Evolutionary conservation across 257 asterid species (phyloP).

Genomic region (Rauvolfia tetraphylla): DNA sequence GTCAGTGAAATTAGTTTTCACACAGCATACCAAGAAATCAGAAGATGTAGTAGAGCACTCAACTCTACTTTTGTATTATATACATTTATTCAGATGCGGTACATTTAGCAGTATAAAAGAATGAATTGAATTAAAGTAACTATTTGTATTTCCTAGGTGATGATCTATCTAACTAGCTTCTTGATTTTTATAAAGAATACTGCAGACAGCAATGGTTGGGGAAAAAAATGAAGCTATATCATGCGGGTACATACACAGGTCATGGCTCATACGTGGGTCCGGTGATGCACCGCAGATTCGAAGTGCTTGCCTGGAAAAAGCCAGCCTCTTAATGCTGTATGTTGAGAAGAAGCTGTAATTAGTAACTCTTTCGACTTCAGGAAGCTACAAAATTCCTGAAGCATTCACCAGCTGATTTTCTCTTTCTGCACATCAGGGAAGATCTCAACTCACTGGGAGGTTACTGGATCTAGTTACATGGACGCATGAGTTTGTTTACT

Average conservation of each 20-base stretch:
- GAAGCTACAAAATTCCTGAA: not conserved
- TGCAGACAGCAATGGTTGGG: not conserved
- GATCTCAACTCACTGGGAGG: not conserved
- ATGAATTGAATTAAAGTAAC: slow-evolving; percentile 22
- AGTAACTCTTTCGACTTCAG: not conserved
- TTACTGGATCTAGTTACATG: slow-evolving; percentile 6
- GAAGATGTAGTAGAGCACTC: not conserved
- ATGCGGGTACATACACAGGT: not conserved
- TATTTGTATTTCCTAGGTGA: not conserved
- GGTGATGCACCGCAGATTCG: not conserved
- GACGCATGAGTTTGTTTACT: slow-evolving; percentile 24
- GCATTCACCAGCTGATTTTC: not conserved
- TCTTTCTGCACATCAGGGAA: not conserved
- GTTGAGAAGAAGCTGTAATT: not conserved
- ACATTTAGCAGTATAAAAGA: slow-evolving; percentile 17
- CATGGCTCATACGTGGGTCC: not conserved
- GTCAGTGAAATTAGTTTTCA: too few species aligned
- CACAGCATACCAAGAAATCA: too few species aligned
- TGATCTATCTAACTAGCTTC: slow-evolving; percentile 10
- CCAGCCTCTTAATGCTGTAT: not conserved
- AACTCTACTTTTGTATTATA: slow-evolving; percentile 7
- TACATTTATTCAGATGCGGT: slow-evolving; percentile 8
- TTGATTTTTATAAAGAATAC: slow-evolving; percentile 10
- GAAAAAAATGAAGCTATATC: not conserved
- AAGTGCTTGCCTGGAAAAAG: not conserved